Conservation (phyloP, 228 moss, liverwort and hornwort genomes). For the Sphagnum magellanicum region DNA sequence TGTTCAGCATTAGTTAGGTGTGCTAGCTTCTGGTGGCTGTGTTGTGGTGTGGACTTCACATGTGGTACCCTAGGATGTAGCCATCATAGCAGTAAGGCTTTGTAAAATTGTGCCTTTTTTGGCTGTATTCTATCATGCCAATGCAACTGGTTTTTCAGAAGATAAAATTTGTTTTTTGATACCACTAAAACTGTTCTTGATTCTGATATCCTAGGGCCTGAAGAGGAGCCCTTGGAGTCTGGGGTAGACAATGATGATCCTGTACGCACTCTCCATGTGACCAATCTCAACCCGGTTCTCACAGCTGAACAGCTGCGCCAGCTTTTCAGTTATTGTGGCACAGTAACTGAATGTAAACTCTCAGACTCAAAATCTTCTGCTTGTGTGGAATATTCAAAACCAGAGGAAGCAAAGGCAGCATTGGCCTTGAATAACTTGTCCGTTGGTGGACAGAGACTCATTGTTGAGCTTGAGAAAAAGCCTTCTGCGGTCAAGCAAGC, state of each 20-base stretch:
- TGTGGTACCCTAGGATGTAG: too few species aligned
- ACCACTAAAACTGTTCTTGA: too few species aligned
- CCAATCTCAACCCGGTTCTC: constrained; percentile 79
- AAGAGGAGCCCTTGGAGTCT: constrained; percentile 30
- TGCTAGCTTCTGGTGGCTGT: too few species aligned
- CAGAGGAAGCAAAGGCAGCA: constrained; percentile 89
- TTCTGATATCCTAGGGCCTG: constrained; percentile 19
- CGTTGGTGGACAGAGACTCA: constrained; percentile 86
- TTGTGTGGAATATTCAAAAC: constrained; percentile 81
- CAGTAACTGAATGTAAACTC: constrained; percentile 74
- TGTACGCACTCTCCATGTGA: constrained; percentile 74
- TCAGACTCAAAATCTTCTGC: constrained; percentile 94
- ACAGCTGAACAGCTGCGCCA: constrained; percentile 89
- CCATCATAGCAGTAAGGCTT: too few species aligned
- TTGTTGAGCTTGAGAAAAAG: constrained; percentile 81
- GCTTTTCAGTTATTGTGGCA: constrained; percentile 89
- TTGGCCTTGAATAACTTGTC: constrained; percentile 87
- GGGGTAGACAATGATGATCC: constrained; percentile 40
- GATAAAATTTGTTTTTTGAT: too few species aligned
- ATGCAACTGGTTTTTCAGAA: too few species aligned
- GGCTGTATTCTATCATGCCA: too few species aligned
- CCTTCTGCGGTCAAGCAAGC: constrained; percentile 66
- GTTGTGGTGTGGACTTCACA: too few species aligned
- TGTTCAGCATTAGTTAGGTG: too few species aligned
- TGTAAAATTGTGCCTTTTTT: too few species aligned